Conservation (phyloP, 2,329 filamentous ascomycete species). For the Trichoderma atrobrunneum region DNA sequence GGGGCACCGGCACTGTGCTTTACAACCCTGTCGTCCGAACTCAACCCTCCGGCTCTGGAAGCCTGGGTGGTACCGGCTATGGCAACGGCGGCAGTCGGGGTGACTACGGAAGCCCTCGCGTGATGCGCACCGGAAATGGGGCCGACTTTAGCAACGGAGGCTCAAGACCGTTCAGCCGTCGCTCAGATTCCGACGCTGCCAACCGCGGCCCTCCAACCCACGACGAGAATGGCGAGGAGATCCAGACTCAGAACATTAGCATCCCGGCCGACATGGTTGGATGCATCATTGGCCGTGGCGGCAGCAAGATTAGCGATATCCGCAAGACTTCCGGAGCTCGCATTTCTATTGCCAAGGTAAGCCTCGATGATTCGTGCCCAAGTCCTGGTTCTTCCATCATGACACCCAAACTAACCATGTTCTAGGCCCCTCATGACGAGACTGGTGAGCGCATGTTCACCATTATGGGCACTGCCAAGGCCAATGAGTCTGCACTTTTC, state of each 20-base stretch:
- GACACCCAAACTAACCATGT: neutral
- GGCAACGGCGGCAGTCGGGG: conserved; percentile 34
- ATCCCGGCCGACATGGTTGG: conserved; percentile 99
- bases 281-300: conserved; percentile 94
- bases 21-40: conserved; percentile 96
- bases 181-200: conserved; percentile 78
- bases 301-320: conserved; percentile 98
- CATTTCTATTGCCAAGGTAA: conserved; percentile 92
- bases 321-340: conserved; percentile 93
- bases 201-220: conserved; percentile 80
- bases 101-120: conserved; percentile 65
- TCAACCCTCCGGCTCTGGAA: conserved; percentile 56
- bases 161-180: conserved; percentile 67
- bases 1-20: conserved; percentile 91
- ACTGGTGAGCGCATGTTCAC: conserved; percentile 99
- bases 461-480: conserved; percentile 90
- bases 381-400: neutral
- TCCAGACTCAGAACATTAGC: conserved; percentile 99
- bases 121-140: conserved; percentile 93
- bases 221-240: conserved; percentile 94
- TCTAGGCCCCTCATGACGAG: conserved; percentile 83
- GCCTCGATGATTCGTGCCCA: conserved; percentile 18
- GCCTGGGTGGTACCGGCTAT: conserved; percentile 37
- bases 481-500: conserved; percentile 94
- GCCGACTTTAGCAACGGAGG: conserved; percentile 89